A percentile compares a stretch with the other conserved stretches of the same genome.
phyloP scores from a whole-genome alignment of 148 eudicot genomes.

The Drosera capensis region DNA sequence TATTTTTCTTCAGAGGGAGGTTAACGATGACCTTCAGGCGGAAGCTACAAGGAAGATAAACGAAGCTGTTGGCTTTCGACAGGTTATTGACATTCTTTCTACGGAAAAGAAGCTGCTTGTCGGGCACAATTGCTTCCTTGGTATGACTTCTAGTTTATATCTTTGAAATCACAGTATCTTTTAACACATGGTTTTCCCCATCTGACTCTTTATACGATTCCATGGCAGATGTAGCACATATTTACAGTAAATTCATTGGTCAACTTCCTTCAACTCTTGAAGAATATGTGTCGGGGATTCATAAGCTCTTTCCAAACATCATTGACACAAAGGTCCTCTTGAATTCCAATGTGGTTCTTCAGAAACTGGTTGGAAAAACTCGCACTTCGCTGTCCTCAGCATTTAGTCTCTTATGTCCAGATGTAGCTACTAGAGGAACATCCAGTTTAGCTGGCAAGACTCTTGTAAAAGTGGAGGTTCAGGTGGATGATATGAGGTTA shows the following conservation, averaged over 20 bases:
- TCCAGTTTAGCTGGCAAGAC: slow-evolving; percentile 15
- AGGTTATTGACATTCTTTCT: slow-evolving; percentile 76
- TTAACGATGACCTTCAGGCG: slow-evolving; percentile 27
- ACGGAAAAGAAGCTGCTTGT: slow-evolving; percentile 78
- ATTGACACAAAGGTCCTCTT: slow-evolving; percentile 76
- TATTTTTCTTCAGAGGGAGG: slow-evolving; percentile 44
- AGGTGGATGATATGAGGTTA: slow-evolving; percentile 92
- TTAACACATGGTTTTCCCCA: neutral
- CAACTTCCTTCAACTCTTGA: slow-evolving; percentile 63
- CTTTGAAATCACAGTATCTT: neutral
- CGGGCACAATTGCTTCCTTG: slow-evolving; percentile 97
- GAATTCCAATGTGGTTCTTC: slow-evolving; percentile 35
- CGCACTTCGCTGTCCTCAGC: slow-evolving; percentile 84
- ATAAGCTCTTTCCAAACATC: slow-evolving; percentile 49
- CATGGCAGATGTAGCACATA: slow-evolving; percentile 72
- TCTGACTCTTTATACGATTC: slow-evolving; percentile 10
- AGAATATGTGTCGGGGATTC: slow-evolving; percentile 48
- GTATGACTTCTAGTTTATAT: slow-evolving; percentile 22
- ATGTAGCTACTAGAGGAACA: slow-evolving; percentile 32
- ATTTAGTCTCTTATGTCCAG: slow-evolving; percentile 61
- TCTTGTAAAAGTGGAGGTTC: slow-evolving; percentile 70
- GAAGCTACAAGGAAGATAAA: slow-evolving; percentile 49
- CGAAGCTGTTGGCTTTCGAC: slow-evolving; percentile 80
- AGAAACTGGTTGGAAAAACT: slow-evolving; percentile 38
- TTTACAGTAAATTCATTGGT: slow-evolving; percentile 73